phyloP scores from a whole-genome alignment of 139 green algal species.

The Asterochloris erici region DNA sequence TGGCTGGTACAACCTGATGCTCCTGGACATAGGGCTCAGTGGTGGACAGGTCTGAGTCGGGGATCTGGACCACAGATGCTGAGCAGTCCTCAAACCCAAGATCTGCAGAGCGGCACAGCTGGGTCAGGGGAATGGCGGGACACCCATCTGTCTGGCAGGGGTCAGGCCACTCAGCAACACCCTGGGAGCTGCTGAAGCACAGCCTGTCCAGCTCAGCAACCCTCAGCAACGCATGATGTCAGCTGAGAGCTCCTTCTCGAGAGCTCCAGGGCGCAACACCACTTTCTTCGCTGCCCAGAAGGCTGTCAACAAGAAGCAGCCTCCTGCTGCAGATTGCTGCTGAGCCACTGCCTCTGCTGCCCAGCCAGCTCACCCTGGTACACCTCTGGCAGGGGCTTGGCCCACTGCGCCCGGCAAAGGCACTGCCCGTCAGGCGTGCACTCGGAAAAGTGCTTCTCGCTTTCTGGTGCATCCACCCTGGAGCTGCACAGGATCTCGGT shows the following conservation, averaged over 20 bases:
- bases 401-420: conserved; percentile 29
- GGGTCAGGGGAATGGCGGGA: too few relatives aligned
- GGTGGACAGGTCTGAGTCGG: not conserved
- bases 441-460: conserved; percentile 28
- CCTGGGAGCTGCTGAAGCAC: not conserved
- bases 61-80: conserved; percentile 20
- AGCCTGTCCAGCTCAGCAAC: too few relatives aligned
- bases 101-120: conserved; percentile 2
- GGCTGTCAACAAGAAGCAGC: too few relatives aligned
- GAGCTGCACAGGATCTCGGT: conserved; percentile 31
- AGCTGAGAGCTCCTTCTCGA: too few relatives aligned
- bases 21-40: conserved; percentile 16
- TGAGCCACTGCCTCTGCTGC: too few relatives aligned
- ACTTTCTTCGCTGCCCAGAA: too few relatives aligned
- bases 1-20: conserved; percentile 21
- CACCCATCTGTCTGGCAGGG: too few relatives aligned
- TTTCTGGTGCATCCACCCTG: conserved; percentile 4
- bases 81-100: conserved; percentile 47
- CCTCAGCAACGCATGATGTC: too few relatives aligned
- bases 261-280: too few relatives aligned
- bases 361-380: conserved; percentile 19
- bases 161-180: not conserved
- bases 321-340: too few relatives aligned
- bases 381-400: conserved; percentile 32
- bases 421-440: conserved; percentile 36